Evolutionary conservation across 176 grass and related monocot genomes (phyloP).

Genomic region (Raddia guianensis): DNA sequence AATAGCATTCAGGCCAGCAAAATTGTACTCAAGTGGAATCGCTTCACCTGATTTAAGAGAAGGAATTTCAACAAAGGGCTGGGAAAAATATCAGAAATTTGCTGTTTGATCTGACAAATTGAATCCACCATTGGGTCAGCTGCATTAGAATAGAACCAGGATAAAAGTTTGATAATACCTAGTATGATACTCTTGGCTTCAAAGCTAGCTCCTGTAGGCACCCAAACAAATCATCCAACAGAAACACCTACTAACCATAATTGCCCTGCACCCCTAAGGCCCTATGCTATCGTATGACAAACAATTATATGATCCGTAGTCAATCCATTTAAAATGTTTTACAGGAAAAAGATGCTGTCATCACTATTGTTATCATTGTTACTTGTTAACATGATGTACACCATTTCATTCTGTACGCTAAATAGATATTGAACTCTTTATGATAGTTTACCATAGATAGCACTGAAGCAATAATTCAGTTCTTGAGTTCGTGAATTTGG

Average conservation of each 20-base stretch:
- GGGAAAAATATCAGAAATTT: background rate
- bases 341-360: background rate
- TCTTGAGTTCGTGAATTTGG: background rate
- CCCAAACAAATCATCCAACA: background rate
- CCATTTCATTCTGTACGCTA: background rate
- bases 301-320: background rate
- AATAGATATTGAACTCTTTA: background rate
- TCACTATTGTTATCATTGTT: background rate
- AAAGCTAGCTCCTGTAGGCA: background rate
- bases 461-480: background rate
- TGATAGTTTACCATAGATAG: background rate
- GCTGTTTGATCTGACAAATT: background rate
- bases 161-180: background rate
- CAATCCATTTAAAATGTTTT: background rate
- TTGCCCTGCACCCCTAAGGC: no score
- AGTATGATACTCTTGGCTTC: background rate
- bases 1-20: conserved; percentile 84
- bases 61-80: background rate
- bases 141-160: background rate
- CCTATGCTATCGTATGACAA: background rate
- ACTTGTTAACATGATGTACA: background rate
- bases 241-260: background rate
- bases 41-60: conserved; percentile 64
- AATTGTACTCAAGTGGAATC: conserved; percentile 90
- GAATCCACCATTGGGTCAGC: background rate